Conservation (phyloP, 2,329 filamentous ascomycete genomes). For the Alternaria novae-zelandiae region DNA sequence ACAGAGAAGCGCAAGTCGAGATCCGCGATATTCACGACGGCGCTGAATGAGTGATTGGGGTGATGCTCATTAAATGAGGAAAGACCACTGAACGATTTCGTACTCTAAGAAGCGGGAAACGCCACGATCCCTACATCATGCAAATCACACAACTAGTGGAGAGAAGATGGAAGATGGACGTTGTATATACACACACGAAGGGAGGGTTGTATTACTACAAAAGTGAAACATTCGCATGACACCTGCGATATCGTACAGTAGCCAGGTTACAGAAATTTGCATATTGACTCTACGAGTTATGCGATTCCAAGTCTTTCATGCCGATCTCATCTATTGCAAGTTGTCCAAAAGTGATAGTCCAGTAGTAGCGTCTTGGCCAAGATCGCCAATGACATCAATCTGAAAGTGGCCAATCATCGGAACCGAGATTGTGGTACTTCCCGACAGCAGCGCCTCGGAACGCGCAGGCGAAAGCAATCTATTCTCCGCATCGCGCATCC, state of each 20-base stretch:
- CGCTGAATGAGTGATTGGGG: constrained; percentile 6
- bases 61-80: neutral
- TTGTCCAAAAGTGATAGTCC: neutral
- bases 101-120: neutral
- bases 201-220: neutral
- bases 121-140: neutral
- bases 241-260: neutral
- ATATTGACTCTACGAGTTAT: neutral
- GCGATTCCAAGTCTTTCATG: neutral
- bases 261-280: neutral
- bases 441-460: constrained; percentile 1
- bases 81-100: neutral
- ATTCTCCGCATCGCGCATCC: constrained; percentile 14
- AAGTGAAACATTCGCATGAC: neutral
- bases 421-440: constrained; percentile 16
- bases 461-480: constrained; percentile 19
- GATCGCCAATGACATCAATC: constrained; percentile 19
- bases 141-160: neutral
- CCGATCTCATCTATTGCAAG: neutral
- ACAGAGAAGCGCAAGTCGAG: constrained; percentile 35
- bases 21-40: constrained; percentile 29
- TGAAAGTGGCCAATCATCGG: constrained; percentile 21
- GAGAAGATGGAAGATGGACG: neutral
- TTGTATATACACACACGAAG: neutral
- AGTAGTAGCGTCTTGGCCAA: neutral